These are phyloP conservation scores for Azolla pinnata DNA, from an alignment of 75 land plant species.

Conservation along the genomic window DNA sequence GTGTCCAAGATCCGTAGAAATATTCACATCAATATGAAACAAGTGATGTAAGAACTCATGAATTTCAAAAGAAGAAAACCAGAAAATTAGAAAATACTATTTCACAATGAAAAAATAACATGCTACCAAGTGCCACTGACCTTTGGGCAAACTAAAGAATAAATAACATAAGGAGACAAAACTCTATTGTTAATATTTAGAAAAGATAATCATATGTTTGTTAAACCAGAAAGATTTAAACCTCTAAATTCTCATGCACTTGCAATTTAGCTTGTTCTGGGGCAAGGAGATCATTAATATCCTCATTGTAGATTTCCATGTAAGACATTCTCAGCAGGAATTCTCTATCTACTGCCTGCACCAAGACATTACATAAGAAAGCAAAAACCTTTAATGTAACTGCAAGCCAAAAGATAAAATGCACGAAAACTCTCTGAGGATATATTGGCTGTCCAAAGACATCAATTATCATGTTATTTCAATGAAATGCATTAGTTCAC, in stretches of 20 bases:
- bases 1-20: too few species aligned
- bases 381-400: neutral
- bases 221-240: constrained; percentile 20
- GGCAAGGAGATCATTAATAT: constrained; percentile 86
- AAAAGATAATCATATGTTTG: too few species aligned
- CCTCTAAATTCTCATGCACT: constrained; percentile 93
- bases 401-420: neutral
- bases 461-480: neutral
- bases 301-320: constrained; percentile 99
- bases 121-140: too few species aligned
- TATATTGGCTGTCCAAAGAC: neutral
- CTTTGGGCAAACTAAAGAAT: too few species aligned
- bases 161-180: too few species aligned
- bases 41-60: too few species aligned
- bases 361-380: neutral
- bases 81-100: too few species aligned
- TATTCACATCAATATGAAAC: too few species aligned
- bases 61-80: too few species aligned
- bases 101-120: too few species aligned
- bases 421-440: neutral
- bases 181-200: too few species aligned
- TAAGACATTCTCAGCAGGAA: constrained; percentile 92
- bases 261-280: constrained; percentile 93
- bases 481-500: too few species aligned
- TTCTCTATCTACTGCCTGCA: constrained; percentile 67